These are phyloP conservation scores for Cryptococcus hybrid DNA, from an alignment of 1,284 basidiomycete genomes.

Conservation along the genomic window DNA sequence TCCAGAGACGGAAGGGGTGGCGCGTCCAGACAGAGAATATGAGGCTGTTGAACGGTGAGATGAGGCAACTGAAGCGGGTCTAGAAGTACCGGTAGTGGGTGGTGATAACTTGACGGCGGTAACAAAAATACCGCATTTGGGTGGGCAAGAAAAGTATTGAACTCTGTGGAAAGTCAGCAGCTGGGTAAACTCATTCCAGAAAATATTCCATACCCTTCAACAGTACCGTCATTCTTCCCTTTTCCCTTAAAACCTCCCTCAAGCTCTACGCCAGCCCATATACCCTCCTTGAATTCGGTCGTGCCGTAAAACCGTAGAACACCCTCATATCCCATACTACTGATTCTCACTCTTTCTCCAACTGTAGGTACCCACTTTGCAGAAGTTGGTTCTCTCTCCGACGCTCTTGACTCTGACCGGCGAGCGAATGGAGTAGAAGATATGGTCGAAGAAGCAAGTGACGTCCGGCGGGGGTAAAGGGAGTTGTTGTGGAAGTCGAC, in stretches of 20 bases:
- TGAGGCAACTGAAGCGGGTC: constrained; percentile 78
- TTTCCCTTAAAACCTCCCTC: constrained; percentile 79
- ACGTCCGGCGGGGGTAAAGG: constrained; percentile 33
- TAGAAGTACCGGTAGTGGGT: constrained; percentile 60
- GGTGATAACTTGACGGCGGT: constrained; percentile 73
- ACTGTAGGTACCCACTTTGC: constrained; percentile 47
- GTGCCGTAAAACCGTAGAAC: constrained; percentile 72
- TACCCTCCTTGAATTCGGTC: constrained; percentile 79
- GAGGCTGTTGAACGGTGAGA: constrained; percentile 53
- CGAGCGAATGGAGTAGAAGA: constrained; percentile 33
- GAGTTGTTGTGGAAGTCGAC: constrained; percentile 21
- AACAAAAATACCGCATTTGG: constrained; percentile 88
- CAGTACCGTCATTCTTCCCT: constrained; percentile 93
- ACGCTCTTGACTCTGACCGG: constrained; percentile 38
- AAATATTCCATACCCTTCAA: constrained; percentile 68
- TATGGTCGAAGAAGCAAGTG: constrained; percentile 34
- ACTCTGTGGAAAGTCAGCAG: constrained; percentile 54
- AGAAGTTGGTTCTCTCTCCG: constrained; percentile 14
- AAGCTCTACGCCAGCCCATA: constrained; percentile 91
- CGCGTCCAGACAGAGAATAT: constrained; percentile 16
- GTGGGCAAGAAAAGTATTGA: constrained; percentile 82
- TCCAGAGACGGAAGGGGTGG: constrained; percentile 22
- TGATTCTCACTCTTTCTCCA: constrained; percentile 78
- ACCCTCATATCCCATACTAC: constrained; percentile 76
- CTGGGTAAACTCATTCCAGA: background rate